Conservation (phyloP, 331 rosid species). For the Rosa hybrid region DNA sequence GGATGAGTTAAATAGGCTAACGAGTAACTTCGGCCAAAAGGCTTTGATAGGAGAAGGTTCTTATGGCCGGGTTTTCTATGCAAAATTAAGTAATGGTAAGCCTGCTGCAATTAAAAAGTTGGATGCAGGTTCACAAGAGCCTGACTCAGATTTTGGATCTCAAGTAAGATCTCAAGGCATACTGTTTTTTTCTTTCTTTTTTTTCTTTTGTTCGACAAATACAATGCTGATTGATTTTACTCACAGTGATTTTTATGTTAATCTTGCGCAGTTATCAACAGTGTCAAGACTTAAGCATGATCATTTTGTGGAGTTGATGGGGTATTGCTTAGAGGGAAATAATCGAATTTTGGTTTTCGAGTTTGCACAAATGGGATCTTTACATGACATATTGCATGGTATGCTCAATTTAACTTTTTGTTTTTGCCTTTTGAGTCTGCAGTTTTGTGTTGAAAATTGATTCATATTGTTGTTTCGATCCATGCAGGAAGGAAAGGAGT, state of each 20-base stretch:
- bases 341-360: slow-evolving; percentile 81
- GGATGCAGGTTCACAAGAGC: slow-evolving; percentile 72
- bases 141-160: slow-evolving; percentile 62
- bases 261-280: slow-evolving; percentile 60
- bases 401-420: not conserved
- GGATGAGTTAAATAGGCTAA: slow-evolving; percentile 72
- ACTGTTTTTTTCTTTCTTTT: not conserved
- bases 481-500: slow-evolving; percentile 92
- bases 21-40: slow-evolving; percentile 67
- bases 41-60: slow-evolving; percentile 95
- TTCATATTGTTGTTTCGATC: not conserved
- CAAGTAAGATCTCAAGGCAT: slow-evolving; percentile 46
- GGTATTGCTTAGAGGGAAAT: slow-evolving; percentile 80
- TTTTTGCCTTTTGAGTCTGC: not conserved
- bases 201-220: not conserved
- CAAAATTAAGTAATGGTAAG: slow-evolving; percentile 55
- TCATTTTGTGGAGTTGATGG: slow-evolving; percentile 79
- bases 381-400: slow-evolving; percentile 94
- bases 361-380: slow-evolving; percentile 79
- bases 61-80: slow-evolving; percentile 77
- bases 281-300: slow-evolving; percentile 90
- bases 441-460: slow-evolving; percentile 2
- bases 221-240: not conserved
- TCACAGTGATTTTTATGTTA: not conserved
- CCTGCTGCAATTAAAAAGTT: slow-evolving; percentile 82